Base-by-base conservation (phyloP, 1,284 basidiomycete species). In the Melanopsichium pennsylvanicum region DNA sequence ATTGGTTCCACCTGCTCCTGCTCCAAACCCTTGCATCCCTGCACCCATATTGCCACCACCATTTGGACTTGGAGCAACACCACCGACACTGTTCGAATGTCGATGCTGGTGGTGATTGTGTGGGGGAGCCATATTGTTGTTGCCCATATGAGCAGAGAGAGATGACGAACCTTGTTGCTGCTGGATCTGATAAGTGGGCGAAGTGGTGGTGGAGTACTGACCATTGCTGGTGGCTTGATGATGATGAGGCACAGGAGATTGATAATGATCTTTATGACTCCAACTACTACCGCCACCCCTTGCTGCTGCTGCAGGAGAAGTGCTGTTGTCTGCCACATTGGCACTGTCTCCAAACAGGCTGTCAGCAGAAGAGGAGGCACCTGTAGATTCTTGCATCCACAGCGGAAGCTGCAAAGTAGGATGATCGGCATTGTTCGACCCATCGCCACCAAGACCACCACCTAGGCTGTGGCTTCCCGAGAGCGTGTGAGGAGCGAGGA, bases 341-440 rank as follows among this genome's bases (percentile, higher is more conserved):
- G 38, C 33, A 23, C 5, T 39, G 23, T 51, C 50, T 22, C 50
- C 48, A n/a, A 64, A 58, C 0, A 26, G 50, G 1, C n/a, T 52
- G 2, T 52, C 21, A 35, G 61, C 58, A 12, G 36, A 21, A 3
- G 54, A 12, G 0, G 54, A 32, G 2, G 50, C 39, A 3, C 60
- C 67, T 0, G 67, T 70, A 10, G 41, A 47, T 27, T 70, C 67
- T 44, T 70, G 67, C 67, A 70, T 70, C 67, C 67, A 70, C 23
- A 70, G 29, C 12, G 67, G 67, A n/a, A 70, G 31, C 40, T 70
- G 67, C 15, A 68, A 56, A 4, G 64, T 31, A 3, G 18, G 8
- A 1, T 26, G 12, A 8, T 31, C 32, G 25, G 12, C 15, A n/a
- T 18, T 25, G 23, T 16, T 9, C 1, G 35, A 45, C 2, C 32